Base-by-base conservation (phyloP, 331 rosid species). In the Acacia concinna region DNA sequence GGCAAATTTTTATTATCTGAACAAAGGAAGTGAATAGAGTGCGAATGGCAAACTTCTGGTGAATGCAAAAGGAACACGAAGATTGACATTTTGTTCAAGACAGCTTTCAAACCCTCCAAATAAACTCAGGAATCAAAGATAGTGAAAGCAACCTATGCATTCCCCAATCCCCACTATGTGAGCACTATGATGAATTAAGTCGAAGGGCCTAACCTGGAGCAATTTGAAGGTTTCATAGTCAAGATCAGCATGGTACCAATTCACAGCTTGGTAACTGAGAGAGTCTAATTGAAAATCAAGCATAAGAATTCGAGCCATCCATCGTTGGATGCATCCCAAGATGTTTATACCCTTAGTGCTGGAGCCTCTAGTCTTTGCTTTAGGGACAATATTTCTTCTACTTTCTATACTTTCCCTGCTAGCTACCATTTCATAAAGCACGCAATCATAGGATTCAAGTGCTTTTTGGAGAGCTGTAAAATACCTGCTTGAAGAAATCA, bases 201-300 rank as follows among this genome's bases (percentile, higher is more conserved):
- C 64, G 5, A 47, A 75, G 66, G 52, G 72, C 11, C 40, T 73
- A 41, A 95, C 98, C 98, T 95, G 99, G 79, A 93, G 97, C 81
- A 84, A 43, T 85, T 82, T 80, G 87, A 95, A 95, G 79, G 98
- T 93, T 82, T 95, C 99, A 21, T 76, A 95, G 82, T 95, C 99
- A 40, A 95, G 97, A 86, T 95, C 99, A 40, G 99, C 98, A 82
- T 95, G 99, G 86, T 83, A 90, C 93, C 93, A 95, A 82, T 93
- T 95, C 20, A 83, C 76, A 81, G 90, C 78, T 79, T 93, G 81
- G 78, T 93, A 95, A 88, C 86, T 82, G 44, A 95, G 97, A 80
- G 92, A 91, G 79, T 95, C 99, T 76, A 93, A 79, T 71, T 95
- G 99, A 79, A 95, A 95, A 81, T 93, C 96, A 71, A 95, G 99